phyloP scores from a whole-genome alignment of 371 early-diverging fungal species.

The Paraphysoderma sedebokerense region DNA sequence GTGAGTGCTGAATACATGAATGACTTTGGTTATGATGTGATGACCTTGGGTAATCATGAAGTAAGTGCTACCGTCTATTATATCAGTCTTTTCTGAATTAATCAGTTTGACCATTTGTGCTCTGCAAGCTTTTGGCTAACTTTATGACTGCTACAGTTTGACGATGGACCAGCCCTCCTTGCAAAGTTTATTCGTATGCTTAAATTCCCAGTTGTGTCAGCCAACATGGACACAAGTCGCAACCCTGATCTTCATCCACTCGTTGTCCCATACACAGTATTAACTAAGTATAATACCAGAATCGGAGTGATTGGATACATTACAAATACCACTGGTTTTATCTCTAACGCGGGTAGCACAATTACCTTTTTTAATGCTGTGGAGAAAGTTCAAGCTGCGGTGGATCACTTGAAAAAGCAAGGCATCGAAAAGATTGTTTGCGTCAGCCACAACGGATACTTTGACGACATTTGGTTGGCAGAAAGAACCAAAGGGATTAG shows the following conservation, averaged over 20 bases:
- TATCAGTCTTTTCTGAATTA: no score
- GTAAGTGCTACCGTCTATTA: no score
- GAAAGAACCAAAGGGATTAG: slow-evolving; percentile 24
- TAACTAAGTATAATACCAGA: slow-evolving; percentile 35
- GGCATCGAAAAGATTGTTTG: slow-evolving; percentile 45
- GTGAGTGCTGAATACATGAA: slow-evolving; percentile 34
- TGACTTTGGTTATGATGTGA: slow-evolving; percentile 29
- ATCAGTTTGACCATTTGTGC: no score
- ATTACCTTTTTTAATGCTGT: slow-evolving; percentile 27
- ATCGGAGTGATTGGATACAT: slow-evolving; percentile 9
- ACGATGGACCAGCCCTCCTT: slow-evolving; percentile 35
- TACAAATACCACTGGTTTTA: slow-evolving; percentile 26
- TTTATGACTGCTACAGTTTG: no score
- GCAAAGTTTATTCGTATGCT: slow-evolving; percentile 27
- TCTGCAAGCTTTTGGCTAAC: no score
- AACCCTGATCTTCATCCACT: slow-evolving; percentile 19
- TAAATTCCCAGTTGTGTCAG: slow-evolving; percentile 39
- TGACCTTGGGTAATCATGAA: slow-evolving; percentile 53
- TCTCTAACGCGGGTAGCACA: slow-evolving; percentile 29
- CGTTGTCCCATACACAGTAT: slow-evolving; percentile 44
- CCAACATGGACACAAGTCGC: slow-evolving; percentile 32
- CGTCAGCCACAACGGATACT: slow-evolving; percentile 51
- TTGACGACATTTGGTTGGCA: slow-evolving; percentile 37
- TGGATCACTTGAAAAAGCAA: slow-evolving; percentile 29
- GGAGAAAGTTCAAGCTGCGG: slow-evolving; percentile 30